Base-by-base conservation (phyloP, 2,329 filamentous ascomycete genomes). In the Pyrenochaeta sp. region DNA sequence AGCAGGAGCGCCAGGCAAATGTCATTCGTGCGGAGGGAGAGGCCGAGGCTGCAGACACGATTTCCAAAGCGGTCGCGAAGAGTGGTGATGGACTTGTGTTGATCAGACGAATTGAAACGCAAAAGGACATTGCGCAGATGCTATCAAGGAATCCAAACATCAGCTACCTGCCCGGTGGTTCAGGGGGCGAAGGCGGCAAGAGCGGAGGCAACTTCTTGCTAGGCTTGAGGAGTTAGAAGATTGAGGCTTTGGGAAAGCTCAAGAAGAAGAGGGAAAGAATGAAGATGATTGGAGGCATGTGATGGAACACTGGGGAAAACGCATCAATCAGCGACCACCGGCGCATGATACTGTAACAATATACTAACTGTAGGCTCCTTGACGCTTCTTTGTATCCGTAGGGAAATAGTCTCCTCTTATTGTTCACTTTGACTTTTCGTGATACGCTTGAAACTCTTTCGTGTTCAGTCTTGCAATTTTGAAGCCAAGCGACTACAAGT, bases 21-120 rank as follows among this genome's bases (percentile, higher is more conserved):
- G 95, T 99, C 72, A 99, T 99, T 78, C 87, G 95, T 51, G 95
- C 95, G 46, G 95, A 99, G 85, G 95, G 95, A 75, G 95, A 99
- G 81, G 94, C 94, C 65, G 94, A 98, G 85, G 91, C 90, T 70
- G 95, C 95, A 43, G 95, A 99, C 49, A 96, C 92, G 61, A 98
- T 99, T 76, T 90, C 87, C 79, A 95, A 89, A 82, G 94, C 94
- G 17, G 93, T 99, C 66, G 88, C 91, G 66, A 97, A 96, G 87
- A 86, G 87, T 53, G 95, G 95, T 64, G 94, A 97, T 77, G 95
- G 95, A 37, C 83, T 99, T 69, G 90, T 99, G 64, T 88, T 95
- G 86, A 98, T 99, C 78, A 85, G 95, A 83, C 90, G 94, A 82
- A 97, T 99, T 72, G 95, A 99, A 83, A 96, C 95, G 12, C 93